Conservation (phyloP, 257 asterid species). For the Oldenlandia corymbosa region DNA sequence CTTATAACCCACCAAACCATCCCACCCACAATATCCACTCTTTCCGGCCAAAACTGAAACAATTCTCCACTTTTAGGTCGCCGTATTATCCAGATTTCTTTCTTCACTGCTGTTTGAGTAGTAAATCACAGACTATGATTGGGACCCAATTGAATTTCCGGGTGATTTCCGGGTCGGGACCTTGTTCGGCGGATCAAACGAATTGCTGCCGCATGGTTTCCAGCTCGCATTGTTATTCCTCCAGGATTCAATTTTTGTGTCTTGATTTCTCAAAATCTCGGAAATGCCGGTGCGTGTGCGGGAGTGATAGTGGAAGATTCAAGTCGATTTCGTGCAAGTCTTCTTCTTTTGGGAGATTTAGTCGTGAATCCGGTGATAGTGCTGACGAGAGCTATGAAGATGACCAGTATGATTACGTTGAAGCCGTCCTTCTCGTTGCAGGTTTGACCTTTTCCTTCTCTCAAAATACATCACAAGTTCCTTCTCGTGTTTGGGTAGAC, state of each 20-base stretch:
- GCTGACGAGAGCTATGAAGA: slow-evolving; percentile 17
- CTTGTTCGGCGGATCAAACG: slow-evolving; percentile 15
- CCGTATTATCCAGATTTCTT: too few species aligned
- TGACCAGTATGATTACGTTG: slow-evolving; percentile 27
- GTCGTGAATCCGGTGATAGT: slow-evolving; percentile 12
- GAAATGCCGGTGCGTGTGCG: slow-evolving; percentile 6
- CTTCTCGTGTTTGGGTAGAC: background rate
- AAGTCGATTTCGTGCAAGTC: slow-evolving; percentile 24
- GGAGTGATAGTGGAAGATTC: background rate
- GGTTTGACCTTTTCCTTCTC: slow-evolving; percentile 17
- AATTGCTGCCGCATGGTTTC: slow-evolving; percentile 13
- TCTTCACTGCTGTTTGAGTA: background rate
- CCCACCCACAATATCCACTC: background rate
- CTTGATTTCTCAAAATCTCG: slow-evolving; percentile 10
- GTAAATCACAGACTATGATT: slow-evolving; percentile 15
- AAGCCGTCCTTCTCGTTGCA: slow-evolving; percentile 33
- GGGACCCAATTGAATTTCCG: slow-evolving; percentile 20
- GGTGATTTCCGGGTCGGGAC: slow-evolving; percentile 18
- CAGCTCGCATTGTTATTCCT: slow-evolving; percentile 23
- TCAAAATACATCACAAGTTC: background rate
- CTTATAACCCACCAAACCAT: background rate
- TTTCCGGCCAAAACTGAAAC: background rate
- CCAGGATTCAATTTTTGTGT: slow-evolving; percentile 15
- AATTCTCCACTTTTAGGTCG: too few species aligned
- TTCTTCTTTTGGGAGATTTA: slow-evolving; percentile 27